phyloP scores from a whole-genome alignment of 148 eudicot genomes.

The Heliosperma pusillum region DNA sequence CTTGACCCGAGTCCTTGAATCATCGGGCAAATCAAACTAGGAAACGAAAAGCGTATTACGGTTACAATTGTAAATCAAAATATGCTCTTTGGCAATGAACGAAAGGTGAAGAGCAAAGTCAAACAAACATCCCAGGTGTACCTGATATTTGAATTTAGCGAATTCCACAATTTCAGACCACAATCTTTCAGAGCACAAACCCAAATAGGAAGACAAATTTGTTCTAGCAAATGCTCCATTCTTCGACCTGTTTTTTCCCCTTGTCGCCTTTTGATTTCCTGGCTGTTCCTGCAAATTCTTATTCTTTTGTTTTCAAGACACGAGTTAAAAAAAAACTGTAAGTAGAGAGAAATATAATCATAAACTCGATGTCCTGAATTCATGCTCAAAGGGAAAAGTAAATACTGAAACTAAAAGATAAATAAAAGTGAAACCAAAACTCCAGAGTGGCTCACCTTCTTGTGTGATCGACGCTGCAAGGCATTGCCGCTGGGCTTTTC shows the following conservation, averaged over 20 bases:
- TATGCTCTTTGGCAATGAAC: background rate
- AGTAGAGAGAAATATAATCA: background rate
- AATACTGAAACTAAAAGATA: background rate
- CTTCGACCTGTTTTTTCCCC: constrained; percentile 47
- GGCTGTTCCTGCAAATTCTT: constrained; percentile 45
- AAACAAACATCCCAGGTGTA: constrained; percentile 18
- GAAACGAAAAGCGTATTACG: constrained; percentile 7
- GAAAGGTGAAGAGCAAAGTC: background rate
- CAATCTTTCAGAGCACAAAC: constrained; percentile 58
- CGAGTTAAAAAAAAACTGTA: background rate
- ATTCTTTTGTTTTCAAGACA: background rate
- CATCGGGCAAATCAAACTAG: constrained; percentile 85
- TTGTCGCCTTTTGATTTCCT: constrained; percentile 49
- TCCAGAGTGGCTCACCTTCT: constrained; percentile 47
- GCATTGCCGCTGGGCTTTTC: constrained; percentile 38
- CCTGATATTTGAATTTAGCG: constrained; percentile 93
- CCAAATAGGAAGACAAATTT: constrained; percentile 39
- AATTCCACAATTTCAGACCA: constrained; percentile 84
- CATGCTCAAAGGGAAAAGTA: background rate
- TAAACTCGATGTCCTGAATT: background rate
- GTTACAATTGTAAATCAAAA: constrained; percentile 8
- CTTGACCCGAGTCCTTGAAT: constrained; percentile 66
- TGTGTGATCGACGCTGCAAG: constrained; percentile 44
- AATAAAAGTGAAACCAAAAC: background rate
- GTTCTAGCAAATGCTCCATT: constrained; percentile 41